Base-by-base conservation (phyloP, 2,329 filamentous ascomycete genomes). In the Fusarium virguliforme region DNA sequence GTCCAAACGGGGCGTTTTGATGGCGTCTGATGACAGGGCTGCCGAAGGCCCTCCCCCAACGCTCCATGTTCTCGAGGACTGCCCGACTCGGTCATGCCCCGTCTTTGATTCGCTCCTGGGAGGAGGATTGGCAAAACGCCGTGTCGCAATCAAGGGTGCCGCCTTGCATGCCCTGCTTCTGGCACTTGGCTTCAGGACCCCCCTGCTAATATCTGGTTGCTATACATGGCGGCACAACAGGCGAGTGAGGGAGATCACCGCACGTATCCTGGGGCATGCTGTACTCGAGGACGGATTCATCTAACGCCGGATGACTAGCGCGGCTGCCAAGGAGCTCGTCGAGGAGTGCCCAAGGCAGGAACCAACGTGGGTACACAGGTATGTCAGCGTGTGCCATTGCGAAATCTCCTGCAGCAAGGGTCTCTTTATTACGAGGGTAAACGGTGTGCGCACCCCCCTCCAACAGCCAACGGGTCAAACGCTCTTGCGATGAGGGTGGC, bases 261-360 rank as follows among this genome's bases (percentile, higher is more conserved):
- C 68, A 69, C 18, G 41, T 41, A 41, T 43, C 26, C 32, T 28
- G 43, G 34, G 28, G 28, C 18, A 40, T 62, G 13, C 10, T 43
- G 62, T 60, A 53, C 60, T 35, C 15, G 41, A 24, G 18, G 41
- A 43, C 32, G 15, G 61, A 54, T 56, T 41, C 32, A 56, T 53
- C 58, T 60, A 34, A 58, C 46, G 28, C 38, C 57, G 41, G n/a
- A 57, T 55, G 32, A 30, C 40, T 69, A 62, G 72, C 51, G 55
- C 41, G 53, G 38, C 40, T 65, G 66, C 70, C 63, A 74, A 75
- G 74, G 58, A 48, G 62, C 58, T 41, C 53, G 48, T 30, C 43
- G 7, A 55, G 53, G 50, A 61, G 28, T 60, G 34, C 57, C 51
- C 28, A 46, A 50, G 41, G 8, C 18, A 40, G 28, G 59, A 57